These are phyloP conservation scores for Eutypella sp. DNA, from an alignment of 2,329 filamentous ascomycete species.

Conservation along the genomic window DNA sequence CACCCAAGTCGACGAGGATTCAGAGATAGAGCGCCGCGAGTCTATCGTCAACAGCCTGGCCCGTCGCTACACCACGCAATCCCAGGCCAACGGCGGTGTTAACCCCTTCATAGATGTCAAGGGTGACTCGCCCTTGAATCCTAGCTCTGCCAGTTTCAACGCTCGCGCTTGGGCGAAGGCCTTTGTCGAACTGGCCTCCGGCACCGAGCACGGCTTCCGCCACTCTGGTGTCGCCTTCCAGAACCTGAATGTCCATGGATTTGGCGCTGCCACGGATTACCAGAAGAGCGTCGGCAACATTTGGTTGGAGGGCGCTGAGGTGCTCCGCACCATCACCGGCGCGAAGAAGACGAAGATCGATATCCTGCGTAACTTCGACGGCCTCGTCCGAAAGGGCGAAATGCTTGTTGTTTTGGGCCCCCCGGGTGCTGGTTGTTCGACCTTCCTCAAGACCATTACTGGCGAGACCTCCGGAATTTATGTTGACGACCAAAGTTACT, in stretches of 20 bases:
- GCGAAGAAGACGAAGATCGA: constrained; percentile 55
- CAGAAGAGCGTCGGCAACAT: constrained; percentile 63
- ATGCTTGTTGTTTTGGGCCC: constrained; percentile 73
- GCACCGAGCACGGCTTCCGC: constrained; percentile 51
- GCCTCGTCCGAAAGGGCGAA: constrained; percentile 64
- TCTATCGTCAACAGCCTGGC: constrained; percentile 53
- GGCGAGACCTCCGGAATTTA: constrained; percentile 79
- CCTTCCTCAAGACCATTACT: constrained; percentile 77
- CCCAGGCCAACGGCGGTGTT: constrained; percentile 27
- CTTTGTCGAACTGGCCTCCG: constrained; percentile 47
- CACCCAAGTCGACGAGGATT: constrained; percentile 32
- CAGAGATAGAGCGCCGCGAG: constrained; percentile 45
- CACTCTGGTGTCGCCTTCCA: constrained; percentile 61
- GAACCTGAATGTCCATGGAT: constrained; percentile 65
- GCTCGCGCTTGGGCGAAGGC: constrained; percentile 56
- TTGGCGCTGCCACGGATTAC: constrained; percentile 63
- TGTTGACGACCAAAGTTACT: constrained; percentile 63
- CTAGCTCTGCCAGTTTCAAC: constrained; percentile 48
- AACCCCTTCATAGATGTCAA: constrained; percentile 47
- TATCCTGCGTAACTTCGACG: constrained; percentile 64
- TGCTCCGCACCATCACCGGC: constrained; percentile 47
- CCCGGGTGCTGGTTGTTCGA: constrained; percentile 72
- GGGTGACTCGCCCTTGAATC: constrained; percentile 49
- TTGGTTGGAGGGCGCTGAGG: constrained; percentile 44
- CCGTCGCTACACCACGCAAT: constrained; percentile 48